A percentile compares a stretch with the other conserved stretches of the same genome.
Conservation (phyloP, 495 filamentous ascomycete species). For the Penicillium robsamsonii region DNA sequence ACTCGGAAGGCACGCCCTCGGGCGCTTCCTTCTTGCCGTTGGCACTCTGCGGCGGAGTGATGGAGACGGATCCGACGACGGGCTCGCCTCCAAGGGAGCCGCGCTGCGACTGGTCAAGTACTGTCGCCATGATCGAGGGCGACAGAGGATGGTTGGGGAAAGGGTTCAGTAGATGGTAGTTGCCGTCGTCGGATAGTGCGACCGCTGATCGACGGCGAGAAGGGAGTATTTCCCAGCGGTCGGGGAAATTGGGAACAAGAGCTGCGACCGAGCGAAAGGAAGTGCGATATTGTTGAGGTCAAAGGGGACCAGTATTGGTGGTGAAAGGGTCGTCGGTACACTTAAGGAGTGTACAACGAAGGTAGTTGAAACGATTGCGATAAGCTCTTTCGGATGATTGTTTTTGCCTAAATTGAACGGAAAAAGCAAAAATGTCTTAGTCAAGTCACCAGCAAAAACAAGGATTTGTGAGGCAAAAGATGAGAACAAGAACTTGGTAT, state of each 20-base stretch:
- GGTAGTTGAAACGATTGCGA: constrained; percentile 21
- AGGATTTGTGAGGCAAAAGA: constrained; percentile 3
- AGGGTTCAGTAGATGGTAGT: constrained; percentile 14
- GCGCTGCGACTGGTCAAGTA: constrained; percentile 33
- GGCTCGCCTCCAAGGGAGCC: constrained; percentile 28
- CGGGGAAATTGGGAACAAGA: constrained; percentile 30
- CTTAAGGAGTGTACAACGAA: constrained; percentile 3
- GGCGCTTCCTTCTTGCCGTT: constrained; percentile 45
- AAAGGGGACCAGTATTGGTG: constrained; percentile 1
- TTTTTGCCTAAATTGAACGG: constrained; percentile 18
- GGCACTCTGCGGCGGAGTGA: constrained; percentile 48
- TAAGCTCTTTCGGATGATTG: constrained; percentile 28
- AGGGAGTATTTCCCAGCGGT: constrained; percentile 44
- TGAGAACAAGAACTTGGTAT: constrained; percentile 1
- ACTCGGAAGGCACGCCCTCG: constrained; percentile 43
- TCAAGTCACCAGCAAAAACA: constrained; percentile 10
- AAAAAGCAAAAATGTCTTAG: constrained; percentile 15
- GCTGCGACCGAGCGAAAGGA: neutral
- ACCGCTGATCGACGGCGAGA: constrained; percentile 52
- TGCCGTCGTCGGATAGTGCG: constrained; percentile 46
- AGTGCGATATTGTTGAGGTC: constrained; percentile 4
- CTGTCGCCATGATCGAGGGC: constrained; percentile 34
- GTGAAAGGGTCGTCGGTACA: constrained; percentile 3
- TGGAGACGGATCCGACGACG: constrained; percentile 37
- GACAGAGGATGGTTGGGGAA: constrained; percentile 13